Conservation (phyloP, 2,329 filamentous ascomycete species). For the Dactylellina parvicollis region DNA sequence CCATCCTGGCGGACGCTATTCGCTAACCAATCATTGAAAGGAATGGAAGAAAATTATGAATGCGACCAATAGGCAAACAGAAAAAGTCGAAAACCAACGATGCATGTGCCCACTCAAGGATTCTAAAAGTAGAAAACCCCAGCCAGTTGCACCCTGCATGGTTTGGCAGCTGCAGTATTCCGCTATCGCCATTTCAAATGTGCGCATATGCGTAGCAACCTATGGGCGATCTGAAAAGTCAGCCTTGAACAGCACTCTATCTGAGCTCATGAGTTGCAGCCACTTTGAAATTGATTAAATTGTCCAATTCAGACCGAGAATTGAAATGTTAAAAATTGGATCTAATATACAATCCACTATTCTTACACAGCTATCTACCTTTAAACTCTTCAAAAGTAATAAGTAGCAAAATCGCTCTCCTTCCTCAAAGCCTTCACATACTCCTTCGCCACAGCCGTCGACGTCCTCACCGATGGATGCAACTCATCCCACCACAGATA, state of each 20-base stretch:
- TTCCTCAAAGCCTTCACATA: constrained; percentile 50
- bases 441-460: constrained; percentile 35
- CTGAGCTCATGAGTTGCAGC: too few species aligned
- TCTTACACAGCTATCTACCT: constrained; percentile 6
- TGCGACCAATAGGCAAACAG: background rate
- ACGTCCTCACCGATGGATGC: constrained; percentile 69
- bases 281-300: too few species aligned
- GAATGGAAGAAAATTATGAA: background rate
- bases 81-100: constrained; percentile 16
- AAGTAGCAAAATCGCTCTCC: constrained; percentile 43
- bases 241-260: too few species aligned
- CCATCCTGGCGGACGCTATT: background rate
- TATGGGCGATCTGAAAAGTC: too few species aligned
- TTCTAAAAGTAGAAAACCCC: constrained; percentile 8
- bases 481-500: constrained; percentile 80
- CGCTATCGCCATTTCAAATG: too few species aligned
- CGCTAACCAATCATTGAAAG: background rate
- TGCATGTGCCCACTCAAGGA: background rate
- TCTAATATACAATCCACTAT: constrained; percentile 20
- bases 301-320: too few species aligned
- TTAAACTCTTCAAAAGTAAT: constrained; percentile 23
- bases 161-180: too few species aligned
- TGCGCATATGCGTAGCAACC: too few species aligned
- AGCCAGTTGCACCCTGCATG: background rate
- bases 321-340: too few species aligned